Percentiles rank a stretch among this genome's conserved stretches.
Evolutionary conservation across 78 protist genomes (phyloP).

Genomic region (Pigoraptor vietnamica): DNA sequence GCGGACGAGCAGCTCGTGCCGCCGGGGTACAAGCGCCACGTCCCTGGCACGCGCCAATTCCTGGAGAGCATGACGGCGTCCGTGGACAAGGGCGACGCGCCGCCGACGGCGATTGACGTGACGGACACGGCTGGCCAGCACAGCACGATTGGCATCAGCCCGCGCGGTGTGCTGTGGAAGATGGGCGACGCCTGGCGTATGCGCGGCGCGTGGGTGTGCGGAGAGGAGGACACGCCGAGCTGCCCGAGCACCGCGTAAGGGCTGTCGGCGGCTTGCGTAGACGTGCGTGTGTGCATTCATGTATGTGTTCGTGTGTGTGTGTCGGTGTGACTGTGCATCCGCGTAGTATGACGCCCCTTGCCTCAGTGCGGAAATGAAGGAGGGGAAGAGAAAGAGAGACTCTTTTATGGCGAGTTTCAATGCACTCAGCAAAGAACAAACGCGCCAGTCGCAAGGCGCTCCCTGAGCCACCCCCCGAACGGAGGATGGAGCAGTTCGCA

Average conservation of each 20-base stretch:
- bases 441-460: too few species aligned
- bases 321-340: too few species aligned
- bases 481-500: too few species aligned
- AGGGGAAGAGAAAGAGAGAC: too few species aligned
- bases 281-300: neutral
- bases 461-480: too few species aligned
- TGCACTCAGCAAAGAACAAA: too few species aligned
- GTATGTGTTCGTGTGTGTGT: neutral
- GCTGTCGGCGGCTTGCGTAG: neutral
- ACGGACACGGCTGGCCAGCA: neutral
- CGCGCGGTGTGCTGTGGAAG: neutral
- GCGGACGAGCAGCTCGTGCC: neutral
- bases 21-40: neutral
- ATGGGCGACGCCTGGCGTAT: neutral
- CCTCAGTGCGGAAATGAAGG: too few species aligned
- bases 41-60: neutral
- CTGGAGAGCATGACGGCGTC: neutral
- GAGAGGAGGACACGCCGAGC: neutral
- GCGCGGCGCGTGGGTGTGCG: neutral
- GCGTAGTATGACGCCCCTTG: too few species aligned
- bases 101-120: too few species aligned
- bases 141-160: neutral
- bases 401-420: too few species aligned
- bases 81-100: neutral
- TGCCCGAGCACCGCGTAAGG: neutral